These are phyloP conservation scores for Chaetomium fimeti DNA, from an alignment of 495 filamentous ascomycete species.

Conservation along the genomic window DNA sequence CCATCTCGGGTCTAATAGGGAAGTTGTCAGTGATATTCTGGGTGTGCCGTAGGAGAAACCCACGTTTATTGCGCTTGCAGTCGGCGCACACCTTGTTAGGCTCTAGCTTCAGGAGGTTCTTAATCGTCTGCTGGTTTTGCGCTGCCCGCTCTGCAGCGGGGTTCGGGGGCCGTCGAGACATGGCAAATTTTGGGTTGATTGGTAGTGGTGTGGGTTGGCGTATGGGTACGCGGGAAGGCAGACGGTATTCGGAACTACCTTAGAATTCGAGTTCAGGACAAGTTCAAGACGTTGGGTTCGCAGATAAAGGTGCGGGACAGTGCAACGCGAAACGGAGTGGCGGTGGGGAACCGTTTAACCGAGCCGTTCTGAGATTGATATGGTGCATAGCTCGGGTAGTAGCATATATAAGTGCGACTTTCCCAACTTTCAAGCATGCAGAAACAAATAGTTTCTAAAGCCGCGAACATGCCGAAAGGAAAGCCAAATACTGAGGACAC, in stretches of 20 bases:
- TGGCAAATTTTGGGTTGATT: constrained; percentile 39
- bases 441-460: too few relatives aligned
- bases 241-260: neutral
- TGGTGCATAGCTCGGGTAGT: neutral
- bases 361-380: neutral
- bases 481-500: too few relatives aligned
- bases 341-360: neutral
- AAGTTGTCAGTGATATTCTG: constrained; percentile 22
- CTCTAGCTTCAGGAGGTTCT: constrained; percentile 87
- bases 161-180: constrained; percentile 85
- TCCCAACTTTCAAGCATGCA: too few relatives aligned
- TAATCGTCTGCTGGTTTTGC: constrained; percentile 83
- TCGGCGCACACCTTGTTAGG: constrained; percentile 95
- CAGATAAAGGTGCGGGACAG: constrained; percentile 11
- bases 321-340: neutral
- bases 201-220: neutral
- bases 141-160: constrained; percentile 76
- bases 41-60: constrained; percentile 34
- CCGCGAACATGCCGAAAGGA: too few relatives aligned
- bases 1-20: constrained; percentile 82
- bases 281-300: constrained; percentile 9
- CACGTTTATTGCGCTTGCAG: constrained; percentile 98
- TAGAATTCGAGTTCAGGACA: constrained; percentile 2
- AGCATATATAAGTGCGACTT: neutral
- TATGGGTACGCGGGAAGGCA: neutral